Evolutionary conservation across 495 filamentous ascomycete species (phyloP).

Genomic region (Durotheca rogersii): DNA sequence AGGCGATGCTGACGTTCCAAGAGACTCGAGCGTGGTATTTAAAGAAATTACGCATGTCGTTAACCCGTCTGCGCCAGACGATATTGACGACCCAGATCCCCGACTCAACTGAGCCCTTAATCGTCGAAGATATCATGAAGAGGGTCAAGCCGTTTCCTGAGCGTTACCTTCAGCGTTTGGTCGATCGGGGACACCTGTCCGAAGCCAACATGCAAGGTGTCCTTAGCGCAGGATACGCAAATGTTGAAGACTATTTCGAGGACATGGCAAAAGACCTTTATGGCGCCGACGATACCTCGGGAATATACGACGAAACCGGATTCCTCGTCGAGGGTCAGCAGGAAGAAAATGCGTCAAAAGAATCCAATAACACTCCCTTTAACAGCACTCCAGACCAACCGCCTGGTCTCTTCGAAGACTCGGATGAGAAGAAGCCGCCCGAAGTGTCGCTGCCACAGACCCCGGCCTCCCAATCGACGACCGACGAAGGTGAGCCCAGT

Average conservation of each 20-base stretch:
- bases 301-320: constrained; percentile 13
- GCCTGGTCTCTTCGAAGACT: background rate
- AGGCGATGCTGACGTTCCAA: background rate
- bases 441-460: background rate
- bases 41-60: constrained; percentile 1
- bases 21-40: constrained; percentile 3
- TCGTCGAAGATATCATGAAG: constrained; percentile 12
- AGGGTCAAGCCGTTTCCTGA: constrained; percentile 6
- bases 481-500: too few relatives aligned
- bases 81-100: background rate
- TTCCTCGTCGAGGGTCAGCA: constrained; percentile 1
- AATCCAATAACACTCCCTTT: background rate
- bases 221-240: constrained; percentile 5
- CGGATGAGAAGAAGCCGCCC: background rate
- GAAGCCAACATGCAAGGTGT: constrained; percentile 11
- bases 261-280: too few relatives aligned
- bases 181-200: background rate
- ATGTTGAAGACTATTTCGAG: constrained; percentile 11
- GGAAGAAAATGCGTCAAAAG: background rate
- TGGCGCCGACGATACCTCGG: background rate
- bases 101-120: background rate
- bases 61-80: constrained; percentile 1
- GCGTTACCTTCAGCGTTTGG: constrained; percentile 6
- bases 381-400: background rate
- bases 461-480: too few relatives aligned